Base-by-base conservation (phyloP, 176 grass and related monocot genomes). In the Rhynchospora pubera region DNA sequence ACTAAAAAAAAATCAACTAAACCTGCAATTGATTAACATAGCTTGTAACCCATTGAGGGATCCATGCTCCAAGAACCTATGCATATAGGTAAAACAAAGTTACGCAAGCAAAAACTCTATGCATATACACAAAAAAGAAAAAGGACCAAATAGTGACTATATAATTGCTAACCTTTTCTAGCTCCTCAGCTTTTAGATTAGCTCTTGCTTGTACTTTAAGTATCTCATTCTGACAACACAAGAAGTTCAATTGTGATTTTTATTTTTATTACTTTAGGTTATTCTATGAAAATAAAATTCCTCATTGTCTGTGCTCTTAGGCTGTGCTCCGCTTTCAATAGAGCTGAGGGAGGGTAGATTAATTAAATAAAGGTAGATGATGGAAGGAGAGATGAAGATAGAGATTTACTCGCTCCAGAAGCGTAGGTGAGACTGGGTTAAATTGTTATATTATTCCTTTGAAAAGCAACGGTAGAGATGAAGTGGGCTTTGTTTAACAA, bases 1-100 rank as follows among this genome's bases (percentile, higher is more conserved):
- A 39, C 34, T 39, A 39, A 39, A 39, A 39, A 39, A 39, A 39
- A 39, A 69, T 3, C 1, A 43, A 16, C n/a, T 80, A 56, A 80
- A 93, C 86, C 91, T 89, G 86, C 48, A 21, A 91, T 59, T 48
- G 53, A 9, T 21, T 12, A 15, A 84, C 14, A 60, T 23, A 74
- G 0, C 48, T 77, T 5, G 57, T 55, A 45, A 89, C 16, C 92
- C 87, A 91, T 66, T 82, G 79, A 15, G 92, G 89, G 70, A 94
- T 73, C 89, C 89, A 89, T 70, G 77, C 84, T 55, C 28, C 65
- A 67, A 79, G 80, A 56, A 74, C 61, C 92, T 94, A 73, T 85
- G 18, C 18, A 77, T 62, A 79, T 60, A 52, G 50, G 9, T 51
- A 24, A 30, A n/a, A 57, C 30, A 19, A 2, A 22, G 45, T 15